Percentiles rank a stretch among this genome's conserved stretches.
Evolutionary conservation across 1,284 basidiomycete genomes (phyloP).

Genomic region (Microbotryum intermedium): DNA sequence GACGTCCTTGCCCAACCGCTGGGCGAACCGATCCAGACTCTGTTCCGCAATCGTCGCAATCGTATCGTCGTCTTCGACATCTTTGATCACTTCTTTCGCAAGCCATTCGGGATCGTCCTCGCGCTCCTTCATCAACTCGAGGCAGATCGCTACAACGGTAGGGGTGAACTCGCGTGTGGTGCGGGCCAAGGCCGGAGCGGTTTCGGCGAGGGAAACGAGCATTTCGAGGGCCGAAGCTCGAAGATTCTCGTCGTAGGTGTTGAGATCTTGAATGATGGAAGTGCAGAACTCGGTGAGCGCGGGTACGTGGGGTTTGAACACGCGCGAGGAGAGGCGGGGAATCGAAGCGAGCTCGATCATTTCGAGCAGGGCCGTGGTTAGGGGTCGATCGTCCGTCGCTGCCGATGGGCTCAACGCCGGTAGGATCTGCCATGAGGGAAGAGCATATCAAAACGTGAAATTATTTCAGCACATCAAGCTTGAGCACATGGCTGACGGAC

Average conservation of each 20-base stretch:
- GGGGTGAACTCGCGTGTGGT: neutral
- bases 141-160: neutral
- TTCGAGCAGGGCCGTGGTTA: neutral
- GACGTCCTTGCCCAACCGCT: slow-evolving; percentile 2
- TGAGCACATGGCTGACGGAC: neutral
- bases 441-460: too few species aligned
- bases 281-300: neutral
- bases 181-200: slow-evolving; percentile 4
- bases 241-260: slow-evolving; percentile 1
- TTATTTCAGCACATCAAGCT: neutral
- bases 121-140: slow-evolving; percentile 5
- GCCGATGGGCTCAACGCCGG: neutral
- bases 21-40: slow-evolving; percentile 3
- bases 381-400: neutral
- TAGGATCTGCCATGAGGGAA: neutral
- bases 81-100: neutral
- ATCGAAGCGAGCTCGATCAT: slow-evolving; percentile 9
- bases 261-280: slow-evolving; percentile 2
- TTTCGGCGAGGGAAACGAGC: slow-evolving; percentile 6
- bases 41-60: slow-evolving; percentile 6
- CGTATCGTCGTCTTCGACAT: slow-evolving; percentile 5
- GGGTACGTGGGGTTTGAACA: slow-evolving; percentile 8
- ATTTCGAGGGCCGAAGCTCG: slow-evolving; percentile 3
- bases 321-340: slow-evolving; percentile 3
- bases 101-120: slow-evolving; percentile 10